These are phyloP conservation scores for Ganoderma lucidum DNA, from an alignment of 1,284 basidiomycete species.

Conservation along the genomic window DNA sequence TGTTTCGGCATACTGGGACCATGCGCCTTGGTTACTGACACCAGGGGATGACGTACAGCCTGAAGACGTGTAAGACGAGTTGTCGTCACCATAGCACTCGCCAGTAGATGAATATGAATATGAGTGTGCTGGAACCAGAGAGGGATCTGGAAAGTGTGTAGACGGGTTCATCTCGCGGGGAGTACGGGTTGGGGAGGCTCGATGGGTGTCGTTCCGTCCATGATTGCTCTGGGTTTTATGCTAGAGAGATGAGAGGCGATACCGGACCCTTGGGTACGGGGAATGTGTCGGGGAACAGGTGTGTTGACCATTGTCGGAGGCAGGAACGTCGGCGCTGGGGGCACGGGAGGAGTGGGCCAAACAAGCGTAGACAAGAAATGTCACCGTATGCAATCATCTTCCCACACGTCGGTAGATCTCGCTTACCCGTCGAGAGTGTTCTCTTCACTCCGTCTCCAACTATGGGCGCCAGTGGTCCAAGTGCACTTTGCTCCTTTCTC, in stretches of 20 bases:
- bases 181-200: not conserved
- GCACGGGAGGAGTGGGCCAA: not conserved
- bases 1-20: not conserved
- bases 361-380: not conserved
- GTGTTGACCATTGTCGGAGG: not conserved
- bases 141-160: not conserved
- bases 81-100: not conserved
- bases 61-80: not conserved
- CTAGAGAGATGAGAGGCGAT: not conserved
- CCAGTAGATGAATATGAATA: not conserved
- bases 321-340: not conserved
- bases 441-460: not conserved
- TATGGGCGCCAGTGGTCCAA: slow-evolving; percentile 9
- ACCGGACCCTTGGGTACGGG: not conserved
- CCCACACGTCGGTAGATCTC: not conserved
- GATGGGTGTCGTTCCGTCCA: not conserved
- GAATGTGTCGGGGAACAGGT: not conserved
- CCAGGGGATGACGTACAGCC: not conserved
- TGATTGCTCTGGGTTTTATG: slow-evolving; percentile 1
- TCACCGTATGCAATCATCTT: not conserved
- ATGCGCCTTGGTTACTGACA: not conserved
- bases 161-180: slow-evolving; percentile 3
- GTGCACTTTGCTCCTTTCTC: slow-evolving; percentile 4
- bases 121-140: not conserved
- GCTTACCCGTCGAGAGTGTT: not conserved